Conservation (phyloP, 2,329 filamentous ascomycete genomes). For the Ramichloridium luteum region DNA sequence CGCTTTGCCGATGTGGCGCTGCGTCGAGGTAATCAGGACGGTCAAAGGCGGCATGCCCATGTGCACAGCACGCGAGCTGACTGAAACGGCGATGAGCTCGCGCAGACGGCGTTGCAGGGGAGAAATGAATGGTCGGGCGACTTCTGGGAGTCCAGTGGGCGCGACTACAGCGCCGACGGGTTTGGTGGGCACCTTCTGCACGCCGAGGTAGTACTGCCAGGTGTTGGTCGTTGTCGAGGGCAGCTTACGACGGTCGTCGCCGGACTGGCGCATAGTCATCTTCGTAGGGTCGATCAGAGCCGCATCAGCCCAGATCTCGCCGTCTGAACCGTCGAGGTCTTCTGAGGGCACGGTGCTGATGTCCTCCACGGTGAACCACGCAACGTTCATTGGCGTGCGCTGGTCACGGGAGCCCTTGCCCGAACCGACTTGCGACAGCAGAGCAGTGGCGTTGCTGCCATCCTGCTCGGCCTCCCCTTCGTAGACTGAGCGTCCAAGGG, state of each 20-base stretch:
- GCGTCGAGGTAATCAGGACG: conserved; percentile 78
- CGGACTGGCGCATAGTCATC: conserved; percentile 84
- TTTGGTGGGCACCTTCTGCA: conserved; percentile 53
- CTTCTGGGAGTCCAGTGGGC: conserved; percentile 21
- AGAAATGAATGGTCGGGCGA: conserved; percentile 32
- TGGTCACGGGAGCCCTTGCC: conserved; percentile 43
- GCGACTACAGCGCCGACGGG: conserved; percentile 27
- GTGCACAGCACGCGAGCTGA: conserved; percentile 74
- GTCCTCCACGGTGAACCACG: conserved; percentile 86
- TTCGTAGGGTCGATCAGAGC: conserved; percentile 75
- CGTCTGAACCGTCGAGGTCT: conserved; percentile 46
- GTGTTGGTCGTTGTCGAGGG: conserved; percentile 63
- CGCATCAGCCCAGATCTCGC: conserved; percentile 71
- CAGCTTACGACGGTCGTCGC: conserved; percentile 69
- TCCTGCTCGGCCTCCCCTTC: conserved; percentile 60
- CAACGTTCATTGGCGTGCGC: conserved; percentile 39
- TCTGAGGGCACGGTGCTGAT: conserved; percentile 40
- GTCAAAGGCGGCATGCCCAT: conserved; percentile 79
- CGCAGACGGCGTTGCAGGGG: conserved; percentile 51
- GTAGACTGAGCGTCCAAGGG: conserved; percentile 68
- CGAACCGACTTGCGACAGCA: conserved; percentile 16
- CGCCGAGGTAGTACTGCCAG: conserved; percentile 82
- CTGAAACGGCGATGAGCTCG: conserved; percentile 77
- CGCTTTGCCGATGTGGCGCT: conserved; percentile 88
- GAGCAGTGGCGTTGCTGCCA: conserved; percentile 41